Evolutionary conservation across 768 basidiomycete genomes (phyloP), one percentile per base, ranked within the genome.

Genomic region (Naganishia vishniacii): DNA sequence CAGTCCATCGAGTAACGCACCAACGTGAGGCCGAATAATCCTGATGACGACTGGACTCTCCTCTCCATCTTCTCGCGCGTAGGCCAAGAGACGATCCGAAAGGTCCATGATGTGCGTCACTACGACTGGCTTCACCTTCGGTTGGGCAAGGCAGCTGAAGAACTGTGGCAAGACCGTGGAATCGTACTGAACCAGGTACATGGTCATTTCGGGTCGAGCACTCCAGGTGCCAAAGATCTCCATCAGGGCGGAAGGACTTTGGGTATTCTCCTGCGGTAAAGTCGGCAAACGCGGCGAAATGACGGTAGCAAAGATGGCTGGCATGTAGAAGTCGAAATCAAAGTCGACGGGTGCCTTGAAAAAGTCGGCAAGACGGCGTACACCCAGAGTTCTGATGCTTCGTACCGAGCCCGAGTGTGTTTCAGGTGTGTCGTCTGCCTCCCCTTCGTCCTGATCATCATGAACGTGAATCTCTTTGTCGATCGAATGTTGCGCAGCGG

Each of bases 331-430:
- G 0, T 80, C 72, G 73, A 87, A 94, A 75, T 94, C 84, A 74
- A 91, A 95, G 16, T 73, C 70, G 26, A 85, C 82, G 0, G 87
- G 84, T 42, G 81, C 81, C 15, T 85, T 83, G 83, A 91, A 91
- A 79, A 97, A 94, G 71, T 93, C 89, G 1, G 86, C 84, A 40
- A 97, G 78, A 13, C 93, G 85, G 75, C 89, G 90, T 56, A 97
- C 77, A 9, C 91, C 92, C 0, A 88, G 80, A 60, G 91, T 89
- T 15, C 95, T 84, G 44, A 93, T 82, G 8, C 82, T 81, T 23
- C 90, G 84, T 4, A 79, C 78, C 40, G 77, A 69, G 4, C 70
- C 79, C 5, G 78, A 80, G 2, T 77, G 80, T 0, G 78, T 79
- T 0, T 69, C 74, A 3, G 80, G 79, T 0, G 67, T 72, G 3